phyloP scores from a whole-genome alignment of 805 yeast species.

The Candida pseudoglaebosa region DNA sequence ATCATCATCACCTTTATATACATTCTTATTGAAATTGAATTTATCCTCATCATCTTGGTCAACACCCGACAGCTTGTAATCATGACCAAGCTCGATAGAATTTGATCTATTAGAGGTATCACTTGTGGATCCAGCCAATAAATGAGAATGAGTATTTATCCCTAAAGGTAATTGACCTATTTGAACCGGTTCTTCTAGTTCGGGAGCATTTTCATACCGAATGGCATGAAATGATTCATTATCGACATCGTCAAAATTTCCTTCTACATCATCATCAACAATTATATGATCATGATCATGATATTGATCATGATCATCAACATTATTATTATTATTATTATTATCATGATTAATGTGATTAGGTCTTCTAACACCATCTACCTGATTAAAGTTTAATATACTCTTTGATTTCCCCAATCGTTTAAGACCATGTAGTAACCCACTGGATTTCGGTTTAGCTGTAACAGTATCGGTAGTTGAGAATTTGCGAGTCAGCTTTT shows the following conservation, averaged over 20 bases:
- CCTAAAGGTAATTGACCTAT: constrained; percentile 23
- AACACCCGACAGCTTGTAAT: not conserved
- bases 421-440: not conserved
- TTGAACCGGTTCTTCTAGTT: constrained; percentile 26
- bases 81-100: not conserved
- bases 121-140: too few species aligned
- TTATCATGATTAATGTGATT: not conserved
- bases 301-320: not conserved
- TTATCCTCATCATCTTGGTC: not conserved
- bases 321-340: not conserved
- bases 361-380: too few species aligned
- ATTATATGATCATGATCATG: too few species aligned
- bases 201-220: constrained; percentile 19
- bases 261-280: too few species aligned
- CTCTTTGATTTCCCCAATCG: constrained; percentile 2
- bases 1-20: not conserved
- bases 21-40: not conserved
- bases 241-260: not conserved
- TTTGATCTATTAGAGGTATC: not conserved
- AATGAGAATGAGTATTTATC: not conserved
- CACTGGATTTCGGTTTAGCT: not conserved
- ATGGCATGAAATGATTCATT: constrained; percentile 29
- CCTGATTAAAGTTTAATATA: not conserved
- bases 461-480: not conserved
- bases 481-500: not conserved